Conservation (phyloP, 129 eudicot genomes). For the Apium graveolens region DNA sequence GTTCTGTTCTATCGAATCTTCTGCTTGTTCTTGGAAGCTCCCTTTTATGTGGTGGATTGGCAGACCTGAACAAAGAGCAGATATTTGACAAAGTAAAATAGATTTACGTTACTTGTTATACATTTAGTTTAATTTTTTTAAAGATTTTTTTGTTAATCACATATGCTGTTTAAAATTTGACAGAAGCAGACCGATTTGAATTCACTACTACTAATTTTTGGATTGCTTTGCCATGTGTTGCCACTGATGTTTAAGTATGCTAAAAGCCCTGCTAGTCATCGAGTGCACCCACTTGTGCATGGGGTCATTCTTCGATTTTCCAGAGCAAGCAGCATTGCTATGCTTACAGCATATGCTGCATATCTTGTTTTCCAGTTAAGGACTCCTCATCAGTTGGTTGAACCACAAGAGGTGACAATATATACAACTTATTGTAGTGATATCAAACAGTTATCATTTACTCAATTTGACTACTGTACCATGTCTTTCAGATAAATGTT, state of each 20-base stretch:
- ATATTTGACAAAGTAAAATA: constrained; percentile 55
- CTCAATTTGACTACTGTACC: not conserved
- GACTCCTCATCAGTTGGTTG: constrained; percentile 71
- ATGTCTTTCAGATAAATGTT: not conserved
- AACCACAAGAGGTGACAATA: constrained; percentile 38
- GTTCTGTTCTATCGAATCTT: constrained; percentile 80
- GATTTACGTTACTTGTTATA: not conserved
- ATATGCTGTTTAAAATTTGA: not conserved
- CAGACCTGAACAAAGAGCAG: constrained; percentile 60
- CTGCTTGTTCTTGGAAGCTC: constrained; percentile 90
- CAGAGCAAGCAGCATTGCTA: constrained; percentile 53
- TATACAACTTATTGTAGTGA: not conserved
- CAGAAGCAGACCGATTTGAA: constrained; percentile 85
- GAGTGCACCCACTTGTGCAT: not conserved
- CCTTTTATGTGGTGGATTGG: constrained; percentile 75
- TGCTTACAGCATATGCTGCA: constrained; percentile 64
- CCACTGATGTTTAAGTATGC: constrained; percentile 48
- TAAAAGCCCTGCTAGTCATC: not conserved
- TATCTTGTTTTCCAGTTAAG: constrained; percentile 66
- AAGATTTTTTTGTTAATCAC: not conserved
- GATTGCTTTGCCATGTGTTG: constrained; percentile 58
- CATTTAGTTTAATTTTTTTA: not conserved
- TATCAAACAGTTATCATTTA: not conserved
- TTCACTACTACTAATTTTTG: constrained; percentile 49
- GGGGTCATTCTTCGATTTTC: constrained; percentile 44